These are phyloP conservation scores for Pseudogymnoascus sp. DNA, from an alignment of 2,329 filamentous ascomycete genomes.

Conservation along the genomic window DNA sequence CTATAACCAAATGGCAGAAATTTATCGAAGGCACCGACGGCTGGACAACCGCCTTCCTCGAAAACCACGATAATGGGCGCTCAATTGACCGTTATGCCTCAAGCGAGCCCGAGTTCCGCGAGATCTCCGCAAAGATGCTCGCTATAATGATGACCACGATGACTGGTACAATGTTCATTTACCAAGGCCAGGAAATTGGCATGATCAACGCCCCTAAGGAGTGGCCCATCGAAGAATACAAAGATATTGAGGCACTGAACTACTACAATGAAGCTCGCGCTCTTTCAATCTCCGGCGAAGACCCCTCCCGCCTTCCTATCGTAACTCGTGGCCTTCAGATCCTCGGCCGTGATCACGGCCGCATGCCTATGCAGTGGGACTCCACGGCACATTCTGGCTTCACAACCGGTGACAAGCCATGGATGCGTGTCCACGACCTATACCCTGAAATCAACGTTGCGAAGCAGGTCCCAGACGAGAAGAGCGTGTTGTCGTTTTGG, in stretches of 20 bases:
- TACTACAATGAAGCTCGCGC: constrained; percentile 43
- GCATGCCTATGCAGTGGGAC: constrained; percentile 65
- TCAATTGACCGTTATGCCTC: constrained; percentile 45
- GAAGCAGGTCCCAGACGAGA: constrained; percentile 36
- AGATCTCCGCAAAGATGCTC: constrained; percentile 43
- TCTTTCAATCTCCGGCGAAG: constrained; percentile 36
- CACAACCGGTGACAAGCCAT: constrained; percentile 47
- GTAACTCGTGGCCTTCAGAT: constrained; percentile 42
- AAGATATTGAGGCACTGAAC: constrained; percentile 45
- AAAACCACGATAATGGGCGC: constrained; percentile 58
- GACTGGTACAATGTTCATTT: constrained; percentile 51
- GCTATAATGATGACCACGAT: constrained; percentile 44
- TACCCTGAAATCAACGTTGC: constrained; percentile 51
- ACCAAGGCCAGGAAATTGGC: constrained; percentile 55
- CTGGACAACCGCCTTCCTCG: constrained; percentile 56
- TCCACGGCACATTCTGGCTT: constrained; percentile 53
- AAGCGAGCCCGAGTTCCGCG: constrained; percentile 21
- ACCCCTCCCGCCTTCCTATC: background rate
- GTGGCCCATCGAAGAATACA: constrained; percentile 46
- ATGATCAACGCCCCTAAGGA: constrained; percentile 50
- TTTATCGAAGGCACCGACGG: constrained; percentile 48
- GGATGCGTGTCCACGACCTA: constrained; percentile 55
- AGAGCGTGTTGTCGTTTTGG: constrained; percentile 28
- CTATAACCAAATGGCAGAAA: constrained; percentile 45
- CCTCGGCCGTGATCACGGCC: constrained; percentile 58